Conservation (phyloP, 345 rosid genomes). For the Geranium rotundifolium region DNA sequence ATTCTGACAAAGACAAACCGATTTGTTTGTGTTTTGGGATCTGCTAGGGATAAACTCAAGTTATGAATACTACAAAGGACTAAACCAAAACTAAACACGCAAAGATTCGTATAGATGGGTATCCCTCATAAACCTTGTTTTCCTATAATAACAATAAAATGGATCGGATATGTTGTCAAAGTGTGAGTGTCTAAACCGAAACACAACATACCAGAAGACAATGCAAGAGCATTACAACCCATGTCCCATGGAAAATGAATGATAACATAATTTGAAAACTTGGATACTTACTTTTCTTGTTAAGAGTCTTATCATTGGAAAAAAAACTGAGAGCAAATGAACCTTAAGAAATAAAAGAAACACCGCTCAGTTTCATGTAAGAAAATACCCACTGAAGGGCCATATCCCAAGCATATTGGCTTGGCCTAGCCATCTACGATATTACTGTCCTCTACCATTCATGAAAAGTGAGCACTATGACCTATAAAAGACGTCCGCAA, state of each 20-base stretch:
- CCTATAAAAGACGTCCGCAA: no score
- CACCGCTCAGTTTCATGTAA: background rate
- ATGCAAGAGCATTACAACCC: background rate
- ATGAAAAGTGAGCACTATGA: no score
- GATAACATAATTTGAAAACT: background rate
- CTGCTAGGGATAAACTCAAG: constrained; percentile 25
- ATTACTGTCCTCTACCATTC: no score
- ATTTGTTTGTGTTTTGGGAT: constrained; percentile 42
- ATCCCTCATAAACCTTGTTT: background rate
- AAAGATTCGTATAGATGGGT: background rate
- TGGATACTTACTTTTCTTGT: background rate
- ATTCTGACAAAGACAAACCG: constrained; percentile 83
- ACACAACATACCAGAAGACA: background rate
- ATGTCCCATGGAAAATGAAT: background rate
- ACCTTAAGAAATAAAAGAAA: background rate
- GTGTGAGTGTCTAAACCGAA: background rate
- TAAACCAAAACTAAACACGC: background rate
- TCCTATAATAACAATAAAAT: background rate
- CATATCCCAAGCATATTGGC: no score
- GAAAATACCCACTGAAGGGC: background rate
- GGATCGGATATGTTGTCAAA: background rate
- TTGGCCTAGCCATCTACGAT: no score
- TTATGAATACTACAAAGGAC: background rate
- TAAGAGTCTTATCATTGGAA: background rate
- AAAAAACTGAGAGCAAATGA: background rate